Percentiles rank a stretch among this genome's conserved stretches.
Conservation (phyloP, 352 stramenopile species). For the Phytophthora brassicae region DNA sequence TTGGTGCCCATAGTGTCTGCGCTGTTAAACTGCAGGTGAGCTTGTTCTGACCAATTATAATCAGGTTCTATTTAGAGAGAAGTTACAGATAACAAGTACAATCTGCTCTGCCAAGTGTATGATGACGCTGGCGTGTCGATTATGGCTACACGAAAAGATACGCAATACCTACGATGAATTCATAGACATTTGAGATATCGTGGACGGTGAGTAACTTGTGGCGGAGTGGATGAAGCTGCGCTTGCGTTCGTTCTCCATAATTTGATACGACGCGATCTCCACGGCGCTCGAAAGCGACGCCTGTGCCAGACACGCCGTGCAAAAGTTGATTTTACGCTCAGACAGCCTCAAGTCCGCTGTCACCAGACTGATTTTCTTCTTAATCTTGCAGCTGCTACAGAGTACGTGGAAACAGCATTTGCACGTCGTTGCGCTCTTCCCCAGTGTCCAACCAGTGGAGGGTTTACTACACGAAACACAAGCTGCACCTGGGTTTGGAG, state of each 20-base stretch:
- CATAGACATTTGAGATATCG: conserved; percentile 26
- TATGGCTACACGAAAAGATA: too few species aligned
- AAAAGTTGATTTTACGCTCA: conserved; percentile 42
- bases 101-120: conserved; percentile 1
- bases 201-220: conserved; percentile 27
- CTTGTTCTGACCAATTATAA: conserved; percentile 11
- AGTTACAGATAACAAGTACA: conserved; percentile 3
- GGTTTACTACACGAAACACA: conserved; percentile 28
- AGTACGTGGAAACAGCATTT: conserved; percentile 39
- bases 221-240: conserved; percentile 28
- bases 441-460: conserved; percentile 32
- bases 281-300: conserved; percentile 22
- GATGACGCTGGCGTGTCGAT: background rate
- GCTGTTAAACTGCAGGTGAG: conserved; percentile 9
- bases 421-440: conserved; percentile 30
- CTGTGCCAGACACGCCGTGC: conserved; percentile 29
- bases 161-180: too few species aligned
- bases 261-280: conserved; percentile 33
- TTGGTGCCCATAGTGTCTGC: conserved; percentile 23
- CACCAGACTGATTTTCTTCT: conserved; percentile 42
- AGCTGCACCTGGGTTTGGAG: conserved; percentile 23
- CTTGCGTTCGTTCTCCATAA: conserved; percentile 37
- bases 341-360: conserved; percentile 36
- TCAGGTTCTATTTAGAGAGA: background rate
- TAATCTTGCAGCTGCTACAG: conserved; percentile 39